Evolutionary conservation across 805 yeast species (phyloP).

Genomic region (Kregervanrija delftensis): DNA sequence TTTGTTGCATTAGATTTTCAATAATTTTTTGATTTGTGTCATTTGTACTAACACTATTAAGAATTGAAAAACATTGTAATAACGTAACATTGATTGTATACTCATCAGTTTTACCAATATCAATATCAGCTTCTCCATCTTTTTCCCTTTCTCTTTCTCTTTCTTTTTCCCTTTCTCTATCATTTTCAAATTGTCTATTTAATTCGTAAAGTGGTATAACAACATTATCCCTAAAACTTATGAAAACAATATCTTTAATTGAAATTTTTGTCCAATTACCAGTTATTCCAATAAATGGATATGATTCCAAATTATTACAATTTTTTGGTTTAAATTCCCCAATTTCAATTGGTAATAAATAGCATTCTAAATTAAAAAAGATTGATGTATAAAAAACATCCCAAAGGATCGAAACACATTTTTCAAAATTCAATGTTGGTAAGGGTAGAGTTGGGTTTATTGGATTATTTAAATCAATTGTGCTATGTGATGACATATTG

Average conservation of each 20-base stretch:
- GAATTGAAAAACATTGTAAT: conserved; percentile 56
- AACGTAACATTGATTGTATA: conserved; percentile 19
- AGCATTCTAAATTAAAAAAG: conserved; percentile 7
- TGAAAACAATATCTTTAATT: conserved; percentile 34
- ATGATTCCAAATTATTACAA: neutral
- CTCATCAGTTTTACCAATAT: conserved; percentile 10
- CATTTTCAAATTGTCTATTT: conserved; percentile 23
- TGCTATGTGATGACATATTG: too few species aligned
- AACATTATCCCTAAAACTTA: conserved; percentile 45
- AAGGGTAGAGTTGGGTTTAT: neutral
- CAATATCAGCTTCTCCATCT: neutral
- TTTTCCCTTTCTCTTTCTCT: conserved; percentile 11
- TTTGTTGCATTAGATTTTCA: conserved; percentile 39
- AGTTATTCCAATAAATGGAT: conserved; percentile 5
- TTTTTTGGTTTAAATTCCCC: conserved; percentile 1
- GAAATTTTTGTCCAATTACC: conserved; percentile 19
- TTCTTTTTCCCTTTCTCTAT: conserved; percentile 6
- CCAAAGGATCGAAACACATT: conserved; percentile 10
- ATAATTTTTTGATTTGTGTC: conserved; percentile 53
- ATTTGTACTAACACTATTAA: conserved; percentile 44
- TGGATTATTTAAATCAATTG: too few species aligned
- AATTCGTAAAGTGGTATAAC: conserved; percentile 47
- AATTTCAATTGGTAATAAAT: conserved; percentile 11
- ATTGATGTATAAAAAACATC: conserved; percentile 9
- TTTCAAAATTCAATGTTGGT: conserved; percentile 11